Base-by-base conservation (phyloP, 192 early-diverging fungal species). In the Allomyces macrogynus region DNA sequence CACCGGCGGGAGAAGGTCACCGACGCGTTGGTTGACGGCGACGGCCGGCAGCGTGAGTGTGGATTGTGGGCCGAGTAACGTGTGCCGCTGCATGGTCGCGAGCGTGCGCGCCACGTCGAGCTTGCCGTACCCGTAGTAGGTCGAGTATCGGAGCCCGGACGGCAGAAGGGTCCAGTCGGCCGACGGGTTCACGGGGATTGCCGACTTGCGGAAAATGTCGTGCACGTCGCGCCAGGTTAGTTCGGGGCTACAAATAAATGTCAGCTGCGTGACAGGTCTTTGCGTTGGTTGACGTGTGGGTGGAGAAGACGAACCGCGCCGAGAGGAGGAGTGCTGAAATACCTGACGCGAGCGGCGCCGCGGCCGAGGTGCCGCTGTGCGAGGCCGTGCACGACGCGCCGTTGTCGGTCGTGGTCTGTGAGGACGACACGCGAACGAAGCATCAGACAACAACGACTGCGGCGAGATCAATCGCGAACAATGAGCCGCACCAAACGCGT, bases 191-290 rank as follows among this genome's bases (percentile, higher is more conserved):
- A 3, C 70, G 3, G 87, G 86, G 4, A 91, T 69, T 0, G 91
- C 90, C 16, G 86, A 84, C 5, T 80, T 74, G 14, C 95, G 81
- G 24, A 84, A 78, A 16, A 99, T 72, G 61, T 92, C 85, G 75
- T 99, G 95, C 27, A 93, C 73, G 68, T 99, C 95, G 22, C 95
- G 76, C 95, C 95, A 99, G 32, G 79, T 84, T 40, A 99, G 80
- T 61, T 99, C 95, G n/a, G 95, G 91, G 3, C 93, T 40, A 40
- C 5, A 40, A 40, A 40, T 40, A 40, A 40, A 40, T 0, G 32
- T 40, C 5, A 40, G 32, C 32, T 40, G 32, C 7, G 32, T 40
- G 32, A 1, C 1, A 40, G n/a, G n/a, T n/a, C 7, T 7, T 3
- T 2, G 3, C 32, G 3, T 7, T 2, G 4, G 32, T 3, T 8